A percentile compares a stretch with the other conserved stretches of the same genome.
phyloP scores from a whole-genome alignment of 129 eudicot species.

The Sambucus nigra region DNA sequence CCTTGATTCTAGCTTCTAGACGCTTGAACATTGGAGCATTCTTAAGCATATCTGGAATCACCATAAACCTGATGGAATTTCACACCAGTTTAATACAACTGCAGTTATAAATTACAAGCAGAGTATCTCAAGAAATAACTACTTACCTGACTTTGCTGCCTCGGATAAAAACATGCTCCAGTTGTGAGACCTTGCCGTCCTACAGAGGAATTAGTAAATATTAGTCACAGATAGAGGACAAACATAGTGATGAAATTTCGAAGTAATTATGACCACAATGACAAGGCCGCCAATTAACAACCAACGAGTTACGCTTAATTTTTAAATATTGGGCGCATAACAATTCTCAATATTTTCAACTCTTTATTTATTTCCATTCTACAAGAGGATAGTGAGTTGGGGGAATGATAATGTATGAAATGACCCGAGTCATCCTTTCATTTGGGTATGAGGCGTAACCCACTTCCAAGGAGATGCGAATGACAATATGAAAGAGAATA shows the following conservation, averaged over 20 bases:
- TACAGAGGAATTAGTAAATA: constrained; percentile 19
- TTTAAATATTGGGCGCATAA: too few relatives aligned
- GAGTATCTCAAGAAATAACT: neutral
- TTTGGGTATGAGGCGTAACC: too few relatives aligned
- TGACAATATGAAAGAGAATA: too few relatives aligned
- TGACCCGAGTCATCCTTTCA: too few relatives aligned
- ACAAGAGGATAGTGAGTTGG: too few relatives aligned
- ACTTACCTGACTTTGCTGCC: constrained; percentile 97
- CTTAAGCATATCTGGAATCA: constrained; percentile 94
- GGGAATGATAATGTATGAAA: too few relatives aligned
- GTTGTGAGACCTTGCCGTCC: constrained; percentile 97
- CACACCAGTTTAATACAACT: neutral
- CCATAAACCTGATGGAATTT: constrained; percentile 58
- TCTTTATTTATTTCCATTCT: too few relatives aligned
- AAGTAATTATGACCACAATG: neutral
- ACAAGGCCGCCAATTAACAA: neutral
- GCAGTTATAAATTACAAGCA: neutral
- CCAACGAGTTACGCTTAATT: neutral
- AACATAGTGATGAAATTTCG: neutral
- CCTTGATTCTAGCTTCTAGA: constrained; percentile 90
- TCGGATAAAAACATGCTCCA: constrained; percentile 90
- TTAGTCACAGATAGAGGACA: neutral
- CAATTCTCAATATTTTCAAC: too few relatives aligned
- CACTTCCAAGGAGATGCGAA: too few relatives aligned
- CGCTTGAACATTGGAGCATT: constrained; percentile 96